Evolutionary conservation across 306 rosid species (phyloP).

Genomic region (Sphenostylis stenocarpa): DNA sequence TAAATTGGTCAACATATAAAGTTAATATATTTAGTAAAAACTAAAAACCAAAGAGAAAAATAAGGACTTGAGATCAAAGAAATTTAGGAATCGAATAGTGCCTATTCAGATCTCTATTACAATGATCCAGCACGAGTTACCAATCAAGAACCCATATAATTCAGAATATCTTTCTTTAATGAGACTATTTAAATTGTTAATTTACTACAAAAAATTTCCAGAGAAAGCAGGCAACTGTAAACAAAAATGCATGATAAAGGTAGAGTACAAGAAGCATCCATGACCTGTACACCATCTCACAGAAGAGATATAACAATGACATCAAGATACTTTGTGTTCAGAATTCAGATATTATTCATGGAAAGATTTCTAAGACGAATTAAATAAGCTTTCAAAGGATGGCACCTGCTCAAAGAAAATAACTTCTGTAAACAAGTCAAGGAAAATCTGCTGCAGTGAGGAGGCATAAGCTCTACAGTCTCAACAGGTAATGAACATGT

Average conservation of each 20-base stretch:
- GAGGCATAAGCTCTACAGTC: constrained; percentile 93
- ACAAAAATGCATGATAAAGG: constrained; percentile 21
- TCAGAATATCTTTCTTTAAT: not conserved
- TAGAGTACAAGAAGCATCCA: constrained; percentile 16
- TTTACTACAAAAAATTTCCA: not conserved
- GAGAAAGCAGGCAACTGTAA: not conserved
- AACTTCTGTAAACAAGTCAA: constrained; percentile 87
- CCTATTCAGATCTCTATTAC: constrained; percentile 12
- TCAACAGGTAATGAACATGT: constrained; percentile 91
- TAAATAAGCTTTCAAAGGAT: constrained; percentile 14
- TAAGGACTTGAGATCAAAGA: constrained; percentile 11
- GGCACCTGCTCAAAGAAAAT: constrained; percentile 90
- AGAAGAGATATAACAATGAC: not conserved
- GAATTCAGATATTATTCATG: constrained; percentile 17
- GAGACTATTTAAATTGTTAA: not conserved
- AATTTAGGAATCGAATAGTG: constrained; percentile 17
- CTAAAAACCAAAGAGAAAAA: constrained; percentile 3
- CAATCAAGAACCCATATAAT: not conserved
- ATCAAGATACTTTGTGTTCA: constrained; percentile 18
- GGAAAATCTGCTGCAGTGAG: constrained; percentile 92
- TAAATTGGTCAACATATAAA: constrained; percentile 23
- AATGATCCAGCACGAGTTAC: not conserved
- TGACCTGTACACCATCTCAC: constrained; percentile 19
- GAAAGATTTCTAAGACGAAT: constrained; percentile 13
- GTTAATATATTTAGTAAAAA: not conserved